phyloP scores from a whole-genome alignment of 2,329 filamentous ascomycete species.

The Ilyonectria sp. region DNA sequence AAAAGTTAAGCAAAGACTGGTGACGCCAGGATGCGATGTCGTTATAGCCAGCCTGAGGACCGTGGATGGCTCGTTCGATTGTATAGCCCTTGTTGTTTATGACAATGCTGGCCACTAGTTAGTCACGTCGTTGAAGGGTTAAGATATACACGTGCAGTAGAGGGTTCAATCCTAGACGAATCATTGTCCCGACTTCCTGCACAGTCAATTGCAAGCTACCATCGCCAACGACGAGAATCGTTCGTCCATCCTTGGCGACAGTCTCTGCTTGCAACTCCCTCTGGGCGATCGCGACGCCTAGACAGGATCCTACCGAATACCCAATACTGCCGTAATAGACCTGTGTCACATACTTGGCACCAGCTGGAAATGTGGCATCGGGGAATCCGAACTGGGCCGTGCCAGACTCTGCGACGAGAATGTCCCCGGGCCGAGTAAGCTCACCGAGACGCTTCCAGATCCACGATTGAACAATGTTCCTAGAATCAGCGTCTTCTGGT shows the following conservation, averaged over 20 bases:
- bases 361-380: constrained; percentile 21
- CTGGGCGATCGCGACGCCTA: constrained; percentile 24
- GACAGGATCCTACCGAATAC: constrained; percentile 25
- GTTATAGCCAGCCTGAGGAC: constrained; percentile 24
- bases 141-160: neutral
- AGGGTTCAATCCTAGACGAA: constrained; percentile 14
- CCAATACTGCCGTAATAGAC: constrained; percentile 33
- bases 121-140: fast-evolving
- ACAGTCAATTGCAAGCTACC: constrained; percentile 32
- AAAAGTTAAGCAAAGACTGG: constrained; percentile 12
- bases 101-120: constrained; percentile 7
- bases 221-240: constrained; percentile 28
- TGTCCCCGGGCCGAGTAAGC: constrained; percentile 17
- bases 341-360: constrained; percentile 27
- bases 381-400: constrained; percentile 31
- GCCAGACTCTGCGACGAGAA: constrained; percentile 30
- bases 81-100: constrained; percentile 33
- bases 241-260: neutral
- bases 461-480: constrained; percentile 28
- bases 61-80: constrained; percentile 29
- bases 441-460: constrained; percentile 29
- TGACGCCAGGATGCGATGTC: constrained; percentile 29
- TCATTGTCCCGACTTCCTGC: constrained; percentile 29
- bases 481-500: constrained; percentile 5
- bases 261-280: constrained; percentile 8